Conservation (phyloP, 2,329 filamentous ascomycete genomes). For the Microcyclospora tardicrescens region DNA sequence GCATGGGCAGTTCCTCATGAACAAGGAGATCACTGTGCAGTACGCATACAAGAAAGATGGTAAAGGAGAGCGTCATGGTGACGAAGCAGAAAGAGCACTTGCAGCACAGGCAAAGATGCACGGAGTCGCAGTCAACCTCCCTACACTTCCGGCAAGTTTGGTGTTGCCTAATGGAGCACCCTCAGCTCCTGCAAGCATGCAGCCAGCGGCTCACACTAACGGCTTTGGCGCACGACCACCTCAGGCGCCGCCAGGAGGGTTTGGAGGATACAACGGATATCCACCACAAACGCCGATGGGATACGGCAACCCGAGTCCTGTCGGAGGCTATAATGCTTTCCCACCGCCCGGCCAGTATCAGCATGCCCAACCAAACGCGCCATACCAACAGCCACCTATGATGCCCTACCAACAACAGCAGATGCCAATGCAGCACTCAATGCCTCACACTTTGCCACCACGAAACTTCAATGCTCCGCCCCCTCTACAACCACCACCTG, state of each 20-base stretch:
- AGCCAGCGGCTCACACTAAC: slow-evolving; percentile 4
- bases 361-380: slow-evolving; percentile 25
- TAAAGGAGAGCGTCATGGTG: slow-evolving; percentile 90
- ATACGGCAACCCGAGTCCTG: no score
- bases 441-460: slow-evolving; percentile 1
- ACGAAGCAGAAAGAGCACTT: slow-evolving; percentile 82
- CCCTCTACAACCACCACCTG: slow-evolving; percentile 47
- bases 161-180: slow-evolving; percentile 36
- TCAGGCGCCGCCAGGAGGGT: slow-evolving; percentile 9
- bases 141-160: slow-evolving; percentile 62
- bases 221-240: slow-evolving; percentile 1
- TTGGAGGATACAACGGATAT: slow-evolving; percentile 1
- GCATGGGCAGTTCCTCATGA: slow-evolving; percentile 93
- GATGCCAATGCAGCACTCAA: no score
- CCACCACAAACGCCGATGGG: neutral
- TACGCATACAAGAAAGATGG: slow-evolving; percentile 99
- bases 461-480: slow-evolving; percentile 23
- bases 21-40: slow-evolving; percentile 91
- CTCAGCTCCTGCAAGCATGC: slow-evolving; percentile 32
- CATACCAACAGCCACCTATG: slow-evolving; percentile 21
- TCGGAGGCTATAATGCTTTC: no score
- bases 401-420: no score
- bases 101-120: slow-evolving; percentile 88
- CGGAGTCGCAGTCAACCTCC: slow-evolving; percentile 72
- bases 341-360: neutral